Evolutionary conservation across 163 green algal genomes (phyloP).

Genomic region (Scenedesmus sp.): DNA sequence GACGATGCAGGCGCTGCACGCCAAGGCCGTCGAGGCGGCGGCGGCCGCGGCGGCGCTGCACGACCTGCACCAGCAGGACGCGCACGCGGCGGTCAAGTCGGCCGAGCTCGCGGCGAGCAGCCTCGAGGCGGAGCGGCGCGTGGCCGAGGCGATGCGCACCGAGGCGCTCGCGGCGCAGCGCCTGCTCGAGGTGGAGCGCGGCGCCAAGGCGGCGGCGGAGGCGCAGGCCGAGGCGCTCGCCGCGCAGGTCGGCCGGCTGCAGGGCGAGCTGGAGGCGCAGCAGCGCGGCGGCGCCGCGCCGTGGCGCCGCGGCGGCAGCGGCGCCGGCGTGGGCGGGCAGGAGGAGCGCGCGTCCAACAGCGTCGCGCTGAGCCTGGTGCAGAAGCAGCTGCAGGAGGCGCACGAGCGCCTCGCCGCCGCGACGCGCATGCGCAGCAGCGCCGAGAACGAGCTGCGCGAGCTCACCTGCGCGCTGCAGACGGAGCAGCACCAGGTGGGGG

Average conservation of each 20-base stretch:
- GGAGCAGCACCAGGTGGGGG: conserved; percentile 23
- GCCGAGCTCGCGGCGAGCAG: conserved; percentile 33
- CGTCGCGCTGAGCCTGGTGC: conserved; percentile 6
- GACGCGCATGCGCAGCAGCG: background rate
- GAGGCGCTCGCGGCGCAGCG: conserved; percentile 24
- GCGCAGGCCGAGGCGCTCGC: too few species aligned
- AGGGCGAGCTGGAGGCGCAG: too few species aligned
- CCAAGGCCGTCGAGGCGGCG: conserved; percentile 22
- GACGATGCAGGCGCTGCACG: conserved; percentile 33
- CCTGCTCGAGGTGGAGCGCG: conserved; percentile 20
- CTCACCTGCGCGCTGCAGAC: conserved; percentile 18
- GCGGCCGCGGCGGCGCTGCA: conserved; percentile 12
- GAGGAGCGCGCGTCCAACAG: too few species aligned
- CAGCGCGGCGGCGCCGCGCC: too few species aligned
- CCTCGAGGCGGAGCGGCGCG: conserved; percentile 2
- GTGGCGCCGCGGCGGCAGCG: too few species aligned
- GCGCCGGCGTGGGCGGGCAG: too few species aligned
- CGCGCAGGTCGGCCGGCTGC: too few species aligned
- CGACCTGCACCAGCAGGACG: conserved; percentile 31
- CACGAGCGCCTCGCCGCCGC: conserved; percentile 9
- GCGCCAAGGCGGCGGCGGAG: too few species aligned
- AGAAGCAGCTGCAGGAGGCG: conserved; percentile 31
- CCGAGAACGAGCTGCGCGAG: conserved; percentile 24
- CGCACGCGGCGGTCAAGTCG: conserved; percentile 4
- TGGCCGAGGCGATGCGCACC: conserved; percentile 2